A percentile compares a stretch with the other conserved stretches of the same genome.
phyloP scores from a whole-genome alignment of 2,329 filamentous ascomycete species.

The Paramyrothecium sp. region DNA sequence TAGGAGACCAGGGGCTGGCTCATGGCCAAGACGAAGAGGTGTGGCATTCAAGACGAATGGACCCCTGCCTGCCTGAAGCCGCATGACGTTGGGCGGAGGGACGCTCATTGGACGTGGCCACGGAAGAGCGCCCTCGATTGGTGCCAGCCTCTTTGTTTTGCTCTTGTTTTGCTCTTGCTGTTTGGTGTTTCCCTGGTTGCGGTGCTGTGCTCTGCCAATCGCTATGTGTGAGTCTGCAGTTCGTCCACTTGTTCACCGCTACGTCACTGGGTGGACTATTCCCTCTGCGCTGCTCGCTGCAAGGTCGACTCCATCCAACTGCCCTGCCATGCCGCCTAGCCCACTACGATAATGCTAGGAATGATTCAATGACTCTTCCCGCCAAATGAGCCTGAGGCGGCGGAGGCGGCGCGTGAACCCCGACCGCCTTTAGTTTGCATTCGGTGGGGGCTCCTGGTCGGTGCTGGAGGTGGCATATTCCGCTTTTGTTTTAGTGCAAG shows the following conservation, averaged over 20 bases:
- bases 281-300: too few species aligned
- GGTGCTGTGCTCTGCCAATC: background rate
- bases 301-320: too few species aligned
- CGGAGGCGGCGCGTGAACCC: background rate
- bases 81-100: background rate
- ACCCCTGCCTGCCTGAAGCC: background rate
- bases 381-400: background rate
- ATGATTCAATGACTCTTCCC: too few species aligned
- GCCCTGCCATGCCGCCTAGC: too few species aligned
- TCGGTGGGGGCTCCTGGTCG: background rate
- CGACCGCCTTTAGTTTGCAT: background rate
- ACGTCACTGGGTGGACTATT: background rate
- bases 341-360: too few species aligned
- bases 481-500: background rate
- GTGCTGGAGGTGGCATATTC: background rate
- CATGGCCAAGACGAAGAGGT: background rate
- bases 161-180: too few species aligned
- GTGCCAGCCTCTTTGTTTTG: background rate
- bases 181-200: background rate
- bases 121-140: too few species aligned
- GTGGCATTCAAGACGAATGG: background rate
- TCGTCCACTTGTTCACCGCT: background rate
- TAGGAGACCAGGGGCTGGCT: background rate
- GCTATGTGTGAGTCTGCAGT: background rate
- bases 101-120: too few species aligned